Evolutionary conservation across 106 monocot species (phyloP).

Genomic region (Dactylorhiza incarnata): DNA sequence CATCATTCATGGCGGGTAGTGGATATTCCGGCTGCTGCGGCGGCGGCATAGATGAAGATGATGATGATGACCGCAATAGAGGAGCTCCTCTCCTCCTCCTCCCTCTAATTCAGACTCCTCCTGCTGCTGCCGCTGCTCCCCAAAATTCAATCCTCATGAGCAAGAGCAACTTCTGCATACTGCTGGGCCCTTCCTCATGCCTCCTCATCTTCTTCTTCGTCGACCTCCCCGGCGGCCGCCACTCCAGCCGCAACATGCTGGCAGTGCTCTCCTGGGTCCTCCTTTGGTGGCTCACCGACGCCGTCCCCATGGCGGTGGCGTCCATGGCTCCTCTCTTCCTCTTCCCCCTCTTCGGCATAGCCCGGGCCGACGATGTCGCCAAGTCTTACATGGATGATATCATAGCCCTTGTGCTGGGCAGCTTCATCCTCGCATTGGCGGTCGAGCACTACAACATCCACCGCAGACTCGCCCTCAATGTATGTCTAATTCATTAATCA

Average conservation of each 20-base stretch:
- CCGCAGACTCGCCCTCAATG: conserved; percentile 74
- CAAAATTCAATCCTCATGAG: no score
- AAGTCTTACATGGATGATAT: conserved; percentile 95
- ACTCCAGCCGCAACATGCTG: conserved; percentile 60
- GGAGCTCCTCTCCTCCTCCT: conserved; percentile 6
- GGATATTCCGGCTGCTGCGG: not conserved
- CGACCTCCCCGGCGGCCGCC: conserved; percentile 39
- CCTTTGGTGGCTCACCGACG: conserved; percentile 85
- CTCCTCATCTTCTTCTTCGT: conserved; percentile 33
- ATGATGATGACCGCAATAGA: no score
- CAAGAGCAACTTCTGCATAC: conserved; percentile 31
- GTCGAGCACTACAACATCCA: conserved; percentile 96
- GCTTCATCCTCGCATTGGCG: conserved; percentile 90
- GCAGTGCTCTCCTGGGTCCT: conserved; percentile 81
- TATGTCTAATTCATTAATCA: no score
- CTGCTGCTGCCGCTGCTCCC: no score
- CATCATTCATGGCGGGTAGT: no score
- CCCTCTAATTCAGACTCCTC: conserved; percentile 38
- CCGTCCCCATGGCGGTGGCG: conserved; percentile 81
- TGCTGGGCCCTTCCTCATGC: conserved; percentile 58
- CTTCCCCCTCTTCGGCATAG: conserved; percentile 71
- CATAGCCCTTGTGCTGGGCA: conserved; percentile 87
- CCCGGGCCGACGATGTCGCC: conserved; percentile 49
- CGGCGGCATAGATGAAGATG: no score
- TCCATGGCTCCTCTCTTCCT: conserved; percentile 91